A percentile compares a stretch with the other conserved stretches of the same genome.
These are phyloP conservation scores for Pouteria glomerata DNA, from an alignment of 148 eudicot species.

Conservation along the genomic window DNA sequence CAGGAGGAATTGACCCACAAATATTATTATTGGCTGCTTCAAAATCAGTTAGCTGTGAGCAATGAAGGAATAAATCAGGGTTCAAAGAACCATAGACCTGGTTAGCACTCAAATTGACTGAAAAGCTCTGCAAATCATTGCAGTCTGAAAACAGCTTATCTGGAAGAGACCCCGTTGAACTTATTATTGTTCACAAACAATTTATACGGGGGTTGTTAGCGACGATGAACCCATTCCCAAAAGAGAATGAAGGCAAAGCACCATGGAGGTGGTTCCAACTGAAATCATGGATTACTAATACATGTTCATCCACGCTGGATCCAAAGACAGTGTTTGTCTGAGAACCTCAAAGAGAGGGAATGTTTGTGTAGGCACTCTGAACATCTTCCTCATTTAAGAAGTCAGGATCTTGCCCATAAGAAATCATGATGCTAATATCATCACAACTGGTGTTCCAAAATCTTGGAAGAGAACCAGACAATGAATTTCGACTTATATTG, in stretches of 20 bases:
- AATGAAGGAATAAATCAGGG: constrained; percentile 26
- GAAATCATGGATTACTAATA: constrained; percentile 42
- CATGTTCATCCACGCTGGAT: constrained; percentile 7
- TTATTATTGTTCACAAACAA: constrained; percentile 34
- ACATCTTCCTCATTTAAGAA: constrained; percentile 29
- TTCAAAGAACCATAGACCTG: constrained; percentile 33
- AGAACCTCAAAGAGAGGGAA: constrained; percentile 22
- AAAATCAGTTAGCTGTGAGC: constrained; percentile 33
- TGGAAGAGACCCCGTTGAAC: constrained; percentile 39
- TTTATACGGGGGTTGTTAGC: constrained; percentile 15
- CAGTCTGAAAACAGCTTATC: constrained; percentile 29
- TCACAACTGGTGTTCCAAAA: constrained; percentile 23
- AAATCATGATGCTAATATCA: constrained; percentile 17
- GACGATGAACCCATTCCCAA: constrained; percentile 22
- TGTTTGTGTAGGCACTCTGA: constrained; percentile 23
- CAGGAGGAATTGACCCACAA: constrained; percentile 31
- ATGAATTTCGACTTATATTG: constrained; percentile 42
- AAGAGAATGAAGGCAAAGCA: constrained; percentile 30
- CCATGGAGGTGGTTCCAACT: constrained; percentile 41
- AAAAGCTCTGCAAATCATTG: constrained; percentile 28
- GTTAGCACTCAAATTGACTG: constrained; percentile 44
- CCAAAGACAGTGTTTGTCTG: constrained; percentile 11
- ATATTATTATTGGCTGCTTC: constrained; percentile 46
- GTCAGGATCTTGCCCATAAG: constrained; percentile 15
- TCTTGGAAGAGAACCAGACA: constrained; percentile 33